Conservation (phyloP, 345 rosid genomes). For the Moricandia arvensis region DNA sequence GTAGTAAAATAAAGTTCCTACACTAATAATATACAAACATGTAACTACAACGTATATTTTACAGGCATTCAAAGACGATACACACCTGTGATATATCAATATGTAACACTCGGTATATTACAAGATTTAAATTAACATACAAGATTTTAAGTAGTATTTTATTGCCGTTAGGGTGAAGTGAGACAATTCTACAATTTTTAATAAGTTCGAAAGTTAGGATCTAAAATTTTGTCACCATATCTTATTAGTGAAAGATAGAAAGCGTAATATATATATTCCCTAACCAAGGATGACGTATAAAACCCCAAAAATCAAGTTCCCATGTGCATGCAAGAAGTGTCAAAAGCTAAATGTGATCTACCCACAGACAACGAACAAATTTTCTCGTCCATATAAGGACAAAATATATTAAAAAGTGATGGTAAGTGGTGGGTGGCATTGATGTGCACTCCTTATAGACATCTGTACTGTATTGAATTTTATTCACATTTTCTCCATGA, state of each 20-base stretch:
- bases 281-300: background rate
- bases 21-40: no score
- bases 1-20: no score
- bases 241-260: background rate
- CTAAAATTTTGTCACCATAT: no score
- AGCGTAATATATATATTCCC: background rate
- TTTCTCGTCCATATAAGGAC: slow-evolving; percentile 20
- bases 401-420: background rate
- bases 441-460: background rate
- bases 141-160: no score
- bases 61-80: no score
- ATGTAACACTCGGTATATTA: no score
- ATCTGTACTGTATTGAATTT: background rate
- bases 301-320: slow-evolving; percentile 21
- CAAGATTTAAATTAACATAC: no score
- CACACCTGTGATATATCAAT: no score
- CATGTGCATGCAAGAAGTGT: slow-evolving; percentile 16
- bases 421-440: slow-evolving; percentile 11
- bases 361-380: slow-evolving; percentile 7
- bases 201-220: no score
- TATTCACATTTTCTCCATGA: slow-evolving; percentile 4
- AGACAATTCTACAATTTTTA: no score
- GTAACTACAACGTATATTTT: no score
- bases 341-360: slow-evolving; percentile 7
- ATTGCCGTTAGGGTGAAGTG: no score